Percentiles rank a stretch among this genome's conserved stretches.
These are phyloP conservation scores for Gossypium aridum DNA, from an alignment of 441 rosid genomes.

Conservation along the genomic window DNA sequence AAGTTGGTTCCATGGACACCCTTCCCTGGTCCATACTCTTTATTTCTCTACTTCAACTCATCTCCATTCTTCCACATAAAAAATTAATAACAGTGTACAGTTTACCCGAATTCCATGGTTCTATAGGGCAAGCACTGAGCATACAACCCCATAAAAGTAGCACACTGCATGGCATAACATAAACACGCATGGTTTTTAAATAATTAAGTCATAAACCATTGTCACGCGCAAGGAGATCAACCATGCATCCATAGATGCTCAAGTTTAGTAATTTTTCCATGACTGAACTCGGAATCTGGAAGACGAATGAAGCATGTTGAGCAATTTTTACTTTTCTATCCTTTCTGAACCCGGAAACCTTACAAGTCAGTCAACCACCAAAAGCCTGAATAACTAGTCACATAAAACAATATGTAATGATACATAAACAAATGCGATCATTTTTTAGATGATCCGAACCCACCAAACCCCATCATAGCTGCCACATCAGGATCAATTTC, in stretches of 20 bases:
- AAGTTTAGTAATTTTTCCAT: neutral
- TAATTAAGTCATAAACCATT: neutral
- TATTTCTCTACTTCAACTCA: neutral
- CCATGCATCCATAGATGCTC: neutral
- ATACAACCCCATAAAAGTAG: neutral
- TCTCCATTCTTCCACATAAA: neutral
- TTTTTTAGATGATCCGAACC: slow-evolving; percentile 80
- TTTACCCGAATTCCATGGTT: neutral
- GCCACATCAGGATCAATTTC: slow-evolving; percentile 89
- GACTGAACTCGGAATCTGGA: neutral
- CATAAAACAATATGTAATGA: neutral
- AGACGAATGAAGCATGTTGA: neutral
- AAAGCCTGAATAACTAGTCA: neutral
- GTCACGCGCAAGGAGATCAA: neutral
- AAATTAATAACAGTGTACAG: neutral
- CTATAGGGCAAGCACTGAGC: neutral
- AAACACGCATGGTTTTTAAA: neutral
- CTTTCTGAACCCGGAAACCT: neutral
- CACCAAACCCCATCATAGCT: slow-evolving; percentile 96
- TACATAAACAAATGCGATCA: slow-evolving; percentile 27
- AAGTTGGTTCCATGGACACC: neutral
- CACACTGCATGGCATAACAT: neutral
- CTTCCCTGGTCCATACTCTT: neutral
- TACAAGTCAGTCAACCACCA: neutral
- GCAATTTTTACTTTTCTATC: neutral